These are phyloP conservation scores for Talaromyces sp. DNA, from an alignment of 2,329 filamentous ascomycete species.

Conservation along the genomic window DNA sequence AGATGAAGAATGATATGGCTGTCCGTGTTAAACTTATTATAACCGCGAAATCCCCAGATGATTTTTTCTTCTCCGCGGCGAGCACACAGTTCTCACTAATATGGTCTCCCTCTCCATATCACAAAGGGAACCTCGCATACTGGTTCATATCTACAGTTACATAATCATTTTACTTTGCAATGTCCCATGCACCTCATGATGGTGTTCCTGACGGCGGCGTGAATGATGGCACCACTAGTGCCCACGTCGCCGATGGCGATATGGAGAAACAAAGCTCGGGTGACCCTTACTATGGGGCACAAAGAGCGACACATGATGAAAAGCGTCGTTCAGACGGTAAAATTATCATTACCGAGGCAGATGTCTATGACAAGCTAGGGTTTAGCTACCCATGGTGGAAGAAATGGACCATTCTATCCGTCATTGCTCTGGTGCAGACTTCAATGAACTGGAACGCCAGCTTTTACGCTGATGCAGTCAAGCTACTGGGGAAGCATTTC, in stretches of 20 bases:
- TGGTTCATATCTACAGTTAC: not conserved
- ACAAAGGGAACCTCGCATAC: not conserved
- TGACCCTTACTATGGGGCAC: slow-evolving; percentile 3
- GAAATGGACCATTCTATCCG: slow-evolving; percentile 64
- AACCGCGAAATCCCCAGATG: not conserved
- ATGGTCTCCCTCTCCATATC: slow-evolving; percentile 7
- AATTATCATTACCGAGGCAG: slow-evolving; percentile 44
- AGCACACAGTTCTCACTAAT: not conserved
- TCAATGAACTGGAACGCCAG: slow-evolving; percentile 76
- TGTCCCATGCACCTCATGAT: slow-evolving; percentile 11
- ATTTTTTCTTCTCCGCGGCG: not conserved
- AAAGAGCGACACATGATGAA: slow-evolving; percentile 1
- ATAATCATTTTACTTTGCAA: slow-evolving; percentile 2
- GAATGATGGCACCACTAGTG: slow-evolving; percentile 6
- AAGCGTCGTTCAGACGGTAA: slow-evolving; percentile 19
- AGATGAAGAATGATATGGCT: not conserved
- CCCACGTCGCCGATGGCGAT: slow-evolving; percentile 9
- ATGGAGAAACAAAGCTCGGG: slow-evolving; percentile 10
- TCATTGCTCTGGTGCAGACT: slow-evolving; percentile 66
- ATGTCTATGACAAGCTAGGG: slow-evolving; percentile 62
- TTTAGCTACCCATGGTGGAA: slow-evolving; percentile 57
- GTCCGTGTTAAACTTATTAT: slow-evolving; percentile 8
- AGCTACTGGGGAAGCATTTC: slow-evolving; percentile 61
- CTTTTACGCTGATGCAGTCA: slow-evolving; percentile 63
- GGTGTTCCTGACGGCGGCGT: not conserved